Conservation (phyloP, 2,329 filamentous ascomycete genomes). For the Botrytis sinoallii region DNA sequence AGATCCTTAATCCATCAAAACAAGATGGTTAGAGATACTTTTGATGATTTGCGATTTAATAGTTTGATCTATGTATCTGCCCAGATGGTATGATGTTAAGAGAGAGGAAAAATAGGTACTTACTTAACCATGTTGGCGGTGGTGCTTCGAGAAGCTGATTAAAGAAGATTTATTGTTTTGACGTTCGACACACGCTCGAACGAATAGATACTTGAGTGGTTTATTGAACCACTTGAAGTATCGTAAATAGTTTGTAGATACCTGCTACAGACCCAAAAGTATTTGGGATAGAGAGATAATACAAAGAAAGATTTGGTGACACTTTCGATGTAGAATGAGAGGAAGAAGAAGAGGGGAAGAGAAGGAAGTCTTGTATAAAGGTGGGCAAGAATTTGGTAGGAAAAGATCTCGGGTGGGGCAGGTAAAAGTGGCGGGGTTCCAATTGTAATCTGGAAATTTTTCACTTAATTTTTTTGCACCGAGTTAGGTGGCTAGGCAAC, state of each 20-base stretch:
- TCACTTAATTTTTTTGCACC: background rate
- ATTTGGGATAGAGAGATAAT: slow-evolving; percentile 32
- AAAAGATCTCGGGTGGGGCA: slow-evolving; percentile 19
- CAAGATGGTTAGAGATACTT: background rate
- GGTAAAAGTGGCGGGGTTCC: slow-evolving; percentile 1
- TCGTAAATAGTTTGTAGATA: slow-evolving; percentile 22
- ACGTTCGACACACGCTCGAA: slow-evolving; percentile 22
- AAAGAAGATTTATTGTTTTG: slow-evolving; percentile 24
- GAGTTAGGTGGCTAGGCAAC: background rate
- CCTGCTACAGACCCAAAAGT: slow-evolving; percentile 32
- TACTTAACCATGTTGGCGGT: slow-evolving; percentile 99
- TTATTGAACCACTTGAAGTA: slow-evolving; percentile 13
- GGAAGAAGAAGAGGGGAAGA: slow-evolving; percentile 21
- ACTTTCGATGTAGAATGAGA: slow-evolving; percentile 29
- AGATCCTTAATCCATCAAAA: background rate
- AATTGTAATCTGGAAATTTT: slow-evolving; percentile 4
- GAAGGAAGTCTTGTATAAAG: slow-evolving; percentile 12
- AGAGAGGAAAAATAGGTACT: slow-evolving; percentile 47
- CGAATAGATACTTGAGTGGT: slow-evolving; percentile 14
- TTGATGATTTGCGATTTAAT: background rate
- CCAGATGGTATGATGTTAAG: background rate
- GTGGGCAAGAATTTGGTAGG: slow-evolving; percentile 18
- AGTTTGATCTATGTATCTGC: background rate
- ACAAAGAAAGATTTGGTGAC: slow-evolving; percentile 30
- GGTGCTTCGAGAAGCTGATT: slow-evolving; percentile 48